Evolutionary conservation across 169 alveolate species (phyloP).

Genomic region (Pseudocohnilembus persalinus): DNA sequence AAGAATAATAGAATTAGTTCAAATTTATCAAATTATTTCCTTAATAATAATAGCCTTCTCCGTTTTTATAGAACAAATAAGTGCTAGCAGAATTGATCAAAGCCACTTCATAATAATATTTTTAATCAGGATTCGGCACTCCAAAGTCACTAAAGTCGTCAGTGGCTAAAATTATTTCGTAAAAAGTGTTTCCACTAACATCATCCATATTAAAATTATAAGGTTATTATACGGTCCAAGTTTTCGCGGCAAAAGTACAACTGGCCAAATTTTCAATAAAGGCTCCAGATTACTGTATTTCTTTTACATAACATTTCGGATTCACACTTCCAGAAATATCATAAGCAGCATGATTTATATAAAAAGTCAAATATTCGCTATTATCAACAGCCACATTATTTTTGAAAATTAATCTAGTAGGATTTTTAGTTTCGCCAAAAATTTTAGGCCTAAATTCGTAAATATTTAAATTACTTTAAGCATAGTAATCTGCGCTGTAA

Average conservation of each 20-base stretch:
- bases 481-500: too few relatives aligned
- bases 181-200: not conserved
- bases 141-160: not conserved
- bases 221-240: not conserved
- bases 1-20: not conserved
- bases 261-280: not conserved
- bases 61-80: not conserved
- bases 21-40: too few relatives aligned
- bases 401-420: too few relatives aligned
- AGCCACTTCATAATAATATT: not conserved
- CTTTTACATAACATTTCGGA: not conserved
- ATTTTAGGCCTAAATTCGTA: too few relatives aligned
- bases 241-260: not conserved
- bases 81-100: not conserved
- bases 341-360: not conserved
- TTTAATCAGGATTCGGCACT: not conserved
- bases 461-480: too few relatives aligned
- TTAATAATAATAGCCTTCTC: not conserved
- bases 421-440: too few relatives aligned
- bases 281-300: not conserved
- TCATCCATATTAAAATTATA: not conserved
- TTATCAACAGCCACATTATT: too few relatives aligned
- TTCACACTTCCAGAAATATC: not conserved
- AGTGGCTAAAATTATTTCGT: not conserved
- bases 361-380: not conserved